These are phyloP conservation scores for Tuctoria greenei DNA, from an alignment of 176 grass and related monocot genomes.

Conservation along the genomic window DNA sequence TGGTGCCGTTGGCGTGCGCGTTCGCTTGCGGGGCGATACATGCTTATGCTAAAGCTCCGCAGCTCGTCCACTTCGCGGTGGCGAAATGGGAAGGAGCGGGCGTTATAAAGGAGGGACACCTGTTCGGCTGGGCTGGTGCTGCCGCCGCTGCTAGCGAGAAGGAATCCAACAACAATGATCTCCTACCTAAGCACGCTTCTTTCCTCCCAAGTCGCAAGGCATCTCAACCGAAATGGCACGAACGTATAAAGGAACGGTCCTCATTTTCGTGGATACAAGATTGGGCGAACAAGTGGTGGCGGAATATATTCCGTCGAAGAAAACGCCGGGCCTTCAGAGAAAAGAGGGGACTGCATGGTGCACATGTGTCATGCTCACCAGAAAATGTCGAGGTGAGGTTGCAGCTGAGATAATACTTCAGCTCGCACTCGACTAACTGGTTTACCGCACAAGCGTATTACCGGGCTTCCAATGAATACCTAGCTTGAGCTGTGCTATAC, in stretches of 20 bases:
- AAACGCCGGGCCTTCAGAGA: neutral
- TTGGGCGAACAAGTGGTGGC: conserved; percentile 42
- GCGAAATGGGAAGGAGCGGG: conserved; percentile 11
- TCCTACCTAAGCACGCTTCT: conserved; percentile 35
- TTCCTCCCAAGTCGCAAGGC: conserved; percentile 35
- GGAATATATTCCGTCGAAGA: conserved; percentile 48
- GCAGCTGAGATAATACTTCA: neutral
- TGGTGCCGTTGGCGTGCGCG: neutral
- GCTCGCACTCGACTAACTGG: neutral
- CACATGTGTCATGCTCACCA: conserved; percentile 27
- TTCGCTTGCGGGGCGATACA: conserved; percentile 32
- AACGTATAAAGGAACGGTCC: conserved; percentile 47
- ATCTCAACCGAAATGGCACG: conserved; percentile 25
- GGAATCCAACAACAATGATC: conserved; percentile 50
- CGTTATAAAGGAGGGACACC: conserved; percentile 37
- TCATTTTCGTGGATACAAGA: conserved; percentile 46
- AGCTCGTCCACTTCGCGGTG: conserved; percentile 22
- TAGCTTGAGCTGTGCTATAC: neutral
- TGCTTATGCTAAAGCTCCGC: conserved; percentile 34
- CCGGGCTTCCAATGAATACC: neutral
- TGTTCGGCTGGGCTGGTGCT: conserved; percentile 44
- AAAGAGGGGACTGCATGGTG: neutral
- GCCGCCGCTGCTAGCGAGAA: neutral
- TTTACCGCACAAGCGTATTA: neutral
- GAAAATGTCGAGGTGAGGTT: neutral